Conservation (phyloP, 2,329 filamentous ascomycete genomes). For the Metarhizium anisopliae region DNA sequence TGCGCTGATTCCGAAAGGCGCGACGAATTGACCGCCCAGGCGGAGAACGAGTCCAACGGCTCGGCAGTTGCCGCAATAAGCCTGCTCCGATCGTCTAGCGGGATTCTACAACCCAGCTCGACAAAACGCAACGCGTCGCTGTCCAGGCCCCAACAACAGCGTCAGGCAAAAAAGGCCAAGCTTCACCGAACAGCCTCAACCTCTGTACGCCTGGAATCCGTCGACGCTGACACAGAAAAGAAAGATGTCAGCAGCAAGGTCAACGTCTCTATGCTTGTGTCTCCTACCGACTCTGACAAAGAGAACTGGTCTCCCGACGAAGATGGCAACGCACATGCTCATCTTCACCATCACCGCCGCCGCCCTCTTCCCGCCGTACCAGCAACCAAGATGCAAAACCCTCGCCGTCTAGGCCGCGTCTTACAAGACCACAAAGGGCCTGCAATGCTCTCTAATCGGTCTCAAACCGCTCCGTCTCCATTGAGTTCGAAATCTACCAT, state of each 20-base stretch:
- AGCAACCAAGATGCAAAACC: conserved; percentile 19
- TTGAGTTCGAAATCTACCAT: conserved; percentile 24
- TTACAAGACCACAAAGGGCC: conserved; percentile 31
- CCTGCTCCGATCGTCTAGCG: conserved; percentile 62
- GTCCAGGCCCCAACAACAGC: conserved; percentile 20
- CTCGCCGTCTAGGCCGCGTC: conserved; percentile 31
- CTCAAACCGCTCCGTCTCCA: conserved; percentile 32
- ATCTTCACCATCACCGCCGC: conserved; percentile 13
- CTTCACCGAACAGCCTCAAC: conserved; percentile 54
- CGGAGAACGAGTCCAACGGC: conserved; percentile 70
- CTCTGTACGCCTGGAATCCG: conserved; percentile 46
- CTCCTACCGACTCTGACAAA: conserved; percentile 70
- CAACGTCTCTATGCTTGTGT: conserved; percentile 30
- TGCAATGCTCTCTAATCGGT: conserved; percentile 24
- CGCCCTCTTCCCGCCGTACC: conserved; percentile 28
- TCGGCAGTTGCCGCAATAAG: conserved; percentile 76
- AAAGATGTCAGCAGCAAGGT: conserved; percentile 20
- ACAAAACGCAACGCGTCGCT: conserved; percentile 55
- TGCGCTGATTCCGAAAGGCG: conserved; percentile 74
- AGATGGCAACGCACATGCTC: conserved; percentile 19
- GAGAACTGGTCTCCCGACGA: conserved; percentile 72
- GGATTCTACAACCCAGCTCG: conserved; percentile 43
- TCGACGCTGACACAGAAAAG: conserved; percentile 18
- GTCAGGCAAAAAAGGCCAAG: conserved; percentile 51
- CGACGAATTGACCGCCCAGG: conserved; percentile 71